Conservation (phyloP, 495 filamentous ascomycete species). For the Aspergillus campestris region DNA sequence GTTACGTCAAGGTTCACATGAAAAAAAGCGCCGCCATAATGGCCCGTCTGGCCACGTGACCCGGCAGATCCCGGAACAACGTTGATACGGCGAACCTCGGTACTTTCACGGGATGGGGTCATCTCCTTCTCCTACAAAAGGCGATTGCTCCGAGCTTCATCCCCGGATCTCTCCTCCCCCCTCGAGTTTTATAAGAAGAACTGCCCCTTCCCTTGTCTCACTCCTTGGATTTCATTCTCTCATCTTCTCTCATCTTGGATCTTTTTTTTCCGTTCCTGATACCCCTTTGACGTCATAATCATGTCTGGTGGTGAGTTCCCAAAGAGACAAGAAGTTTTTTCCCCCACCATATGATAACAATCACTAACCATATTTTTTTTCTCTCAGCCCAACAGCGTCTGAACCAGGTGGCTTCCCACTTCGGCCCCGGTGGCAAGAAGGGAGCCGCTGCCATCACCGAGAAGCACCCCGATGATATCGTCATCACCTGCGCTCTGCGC, state of each 20-base stretch:
- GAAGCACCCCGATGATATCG: slow-evolving; percentile 69
- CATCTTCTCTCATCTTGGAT: neutral
- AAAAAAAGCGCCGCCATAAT: neutral
- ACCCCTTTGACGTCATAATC: slow-evolving; percentile 9
- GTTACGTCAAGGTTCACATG: slow-evolving; percentile 11
- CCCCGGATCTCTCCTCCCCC: slow-evolving; percentile 8
- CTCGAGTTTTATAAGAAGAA: slow-evolving; percentile 18
- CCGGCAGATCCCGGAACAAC: slow-evolving; percentile 19
- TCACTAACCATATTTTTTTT: neutral
- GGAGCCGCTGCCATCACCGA: slow-evolving; percentile 46
- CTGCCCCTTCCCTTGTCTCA: slow-evolving; percentile 5
- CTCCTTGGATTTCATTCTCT: slow-evolving; percentile 1
- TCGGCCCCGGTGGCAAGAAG: slow-evolving; percentile 35
- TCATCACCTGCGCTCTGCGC: slow-evolving; percentile 87
- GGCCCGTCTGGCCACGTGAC: too few species aligned
- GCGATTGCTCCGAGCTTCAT: slow-evolving; percentile 10
- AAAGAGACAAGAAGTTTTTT: neutral
- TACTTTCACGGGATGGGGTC: slow-evolving; percentile 18
- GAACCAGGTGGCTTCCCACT: slow-evolving; percentile 54
- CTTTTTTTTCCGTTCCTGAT: neutral
- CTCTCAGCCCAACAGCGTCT: slow-evolving; percentile 51
- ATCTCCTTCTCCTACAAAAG: slow-evolving; percentile 22
- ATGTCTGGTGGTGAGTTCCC: slow-evolving; percentile 34
- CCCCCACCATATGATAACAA: neutral
- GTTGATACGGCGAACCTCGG: slow-evolving; percentile 32